Evolutionary conservation across 768 basidiomycete species (phyloP).

Genomic region (Mycena leptocephala): DNA sequence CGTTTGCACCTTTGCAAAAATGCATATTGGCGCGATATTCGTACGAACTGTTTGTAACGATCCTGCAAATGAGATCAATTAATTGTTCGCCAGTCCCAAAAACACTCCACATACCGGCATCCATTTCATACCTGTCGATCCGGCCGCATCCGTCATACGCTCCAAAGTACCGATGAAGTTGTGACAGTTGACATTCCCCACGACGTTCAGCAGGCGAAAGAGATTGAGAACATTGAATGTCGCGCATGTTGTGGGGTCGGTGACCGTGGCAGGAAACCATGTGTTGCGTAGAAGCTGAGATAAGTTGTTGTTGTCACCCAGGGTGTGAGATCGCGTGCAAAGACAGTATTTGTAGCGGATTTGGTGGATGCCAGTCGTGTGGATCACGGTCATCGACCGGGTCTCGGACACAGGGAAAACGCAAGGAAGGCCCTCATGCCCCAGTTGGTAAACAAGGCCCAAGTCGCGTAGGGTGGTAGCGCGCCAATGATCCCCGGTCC

Average conservation of each 20-base stretch:
- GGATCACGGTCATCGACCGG: slow-evolving; percentile 25
- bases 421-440: not conserved
- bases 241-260: slow-evolving; percentile 23
- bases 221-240: slow-evolving; percentile 1
- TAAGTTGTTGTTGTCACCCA: not conserved
- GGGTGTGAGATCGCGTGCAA: not conserved
- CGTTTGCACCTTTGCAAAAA: not conserved
- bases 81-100: too few relatives aligned
- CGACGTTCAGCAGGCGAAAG: slow-evolving; percentile 34
- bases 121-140: not conserved
- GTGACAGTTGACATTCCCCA: slow-evolving; percentile 6
- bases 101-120: slow-evolving; percentile 11
- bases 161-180: slow-evolving; percentile 7
- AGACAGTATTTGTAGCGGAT: slow-evolving; percentile 20
- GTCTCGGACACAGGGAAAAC: not conserved
- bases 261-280: slow-evolving; percentile 25
- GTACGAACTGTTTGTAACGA: slow-evolving; percentile 4
- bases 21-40: not conserved
- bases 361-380: slow-evolving; percentile 14
- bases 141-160: not conserved
- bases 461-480: too few relatives aligned
- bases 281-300: not conserved
- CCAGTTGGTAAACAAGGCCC: not conserved
- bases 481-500: too few relatives aligned
- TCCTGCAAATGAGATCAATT: slow-evolving; percentile 5